Evolutionary conservation across 139 green algal genomes (phyloP), one percentile per base, ranked within the genome.

Genomic region (Mesostigma viride): DNA sequence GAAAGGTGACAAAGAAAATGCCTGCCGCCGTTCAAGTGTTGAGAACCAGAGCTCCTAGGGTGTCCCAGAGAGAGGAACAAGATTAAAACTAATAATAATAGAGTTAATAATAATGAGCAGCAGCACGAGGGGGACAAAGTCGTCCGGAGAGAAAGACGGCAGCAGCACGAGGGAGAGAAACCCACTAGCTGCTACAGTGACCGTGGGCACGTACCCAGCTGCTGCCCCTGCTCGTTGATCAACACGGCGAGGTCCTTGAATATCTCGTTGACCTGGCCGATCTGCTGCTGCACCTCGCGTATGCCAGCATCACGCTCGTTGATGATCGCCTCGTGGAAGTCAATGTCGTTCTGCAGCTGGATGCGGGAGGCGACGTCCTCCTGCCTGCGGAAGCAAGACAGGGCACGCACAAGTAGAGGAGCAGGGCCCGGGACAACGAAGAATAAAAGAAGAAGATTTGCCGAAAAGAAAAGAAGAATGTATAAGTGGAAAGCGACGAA

Each of bases 251-350:
- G 65, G 68, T 86, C 80, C 60, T 71, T 61, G 65, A 86, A 86
- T 35, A 84, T 86, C 66, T 86, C 80, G 51, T 84, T 80, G 20
- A 86, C 80, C 66, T 86, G 78, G 20, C 68, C 74, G 64, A 86
- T 86, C 51, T 86, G 71, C 61, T 76, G 62, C 68, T 84, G 78
- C 34, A 86, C 83, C 35, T 86, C 78, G 17, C 24, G 33, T 24
- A 86, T 83, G 26, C 74, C 80, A 14, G 68, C 44, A 22, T 86
- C 80, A 1, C 80, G 66, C 60, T 86, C 80, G 24, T 70, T 56
- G 53, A 86, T 79, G 22, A 86, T 31, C 24, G 79, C 75, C 47
- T 78, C 58, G 72, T 84, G 83, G 58, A 71, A 77, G 22, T 71
- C 68, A 14, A 86, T 30, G 47, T 82, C 71, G 31, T 45, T 62